Percentiles rank a stretch among this genome's conserved stretches.
Evolutionary conservation across 2,329 filamentous ascomycete genomes (phyloP).

Genomic region (Aspergillus fructus): DNA sequence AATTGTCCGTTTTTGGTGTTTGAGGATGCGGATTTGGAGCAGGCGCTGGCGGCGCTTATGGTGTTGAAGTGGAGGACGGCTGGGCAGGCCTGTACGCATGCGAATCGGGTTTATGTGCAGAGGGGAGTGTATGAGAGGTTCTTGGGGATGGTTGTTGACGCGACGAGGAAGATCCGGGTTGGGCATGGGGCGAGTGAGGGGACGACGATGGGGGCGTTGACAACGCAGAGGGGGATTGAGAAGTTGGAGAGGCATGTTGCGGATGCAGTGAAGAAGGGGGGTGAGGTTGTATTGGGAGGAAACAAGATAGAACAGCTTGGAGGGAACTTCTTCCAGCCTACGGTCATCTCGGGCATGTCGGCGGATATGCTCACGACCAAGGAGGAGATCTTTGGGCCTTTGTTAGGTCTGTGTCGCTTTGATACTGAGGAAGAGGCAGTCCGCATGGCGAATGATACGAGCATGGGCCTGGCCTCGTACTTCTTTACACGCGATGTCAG

Average conservation of each 20-base stretch:
- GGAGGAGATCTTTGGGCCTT: slow-evolving; percentile 66
- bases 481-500: slow-evolving; percentile 8
- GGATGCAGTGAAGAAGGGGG: slow-evolving; percentile 64
- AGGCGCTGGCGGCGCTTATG: slow-evolving; percentile 16
- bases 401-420: slow-evolving; percentile 62
- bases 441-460: slow-evolving; percentile 3
- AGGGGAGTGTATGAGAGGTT: neutral
- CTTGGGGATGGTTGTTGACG: neutral
- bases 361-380: slow-evolving; percentile 56
- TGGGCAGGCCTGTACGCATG: slow-evolving; percentile 14
- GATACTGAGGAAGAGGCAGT: slow-evolving; percentile 61
- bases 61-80: slow-evolving; percentile 6
- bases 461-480: slow-evolving; percentile 7
- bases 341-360: slow-evolving; percentile 59
- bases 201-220: slow-evolving; percentile 7
- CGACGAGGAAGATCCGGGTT: neutral
- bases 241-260: slow-evolving; percentile 58
- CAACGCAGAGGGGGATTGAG: slow-evolving; percentile 34
- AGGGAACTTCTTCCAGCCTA: slow-evolving; percentile 63
- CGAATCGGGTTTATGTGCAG: slow-evolving; percentile 15
- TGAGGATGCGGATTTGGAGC: slow-evolving; percentile 58
- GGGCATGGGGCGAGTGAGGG: slow-evolving; percentile 5
- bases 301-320: slow-evolving; percentile 33
- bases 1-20: slow-evolving; percentile 63
- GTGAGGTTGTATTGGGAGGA: slow-evolving; percentile 62